Conservation (phyloP, 345 rosid genomes). For the Turritis glabra region DNA sequence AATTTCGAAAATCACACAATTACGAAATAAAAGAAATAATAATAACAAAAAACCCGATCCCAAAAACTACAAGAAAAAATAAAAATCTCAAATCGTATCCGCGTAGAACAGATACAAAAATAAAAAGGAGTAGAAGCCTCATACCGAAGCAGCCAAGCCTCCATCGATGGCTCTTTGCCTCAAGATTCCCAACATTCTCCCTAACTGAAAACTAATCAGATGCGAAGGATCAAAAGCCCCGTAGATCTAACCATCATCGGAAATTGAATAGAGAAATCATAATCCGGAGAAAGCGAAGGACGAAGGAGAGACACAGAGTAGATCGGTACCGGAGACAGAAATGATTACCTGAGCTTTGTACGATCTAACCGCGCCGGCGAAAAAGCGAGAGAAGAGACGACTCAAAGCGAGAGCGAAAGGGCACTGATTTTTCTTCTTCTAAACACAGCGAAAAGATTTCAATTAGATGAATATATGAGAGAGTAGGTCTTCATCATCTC, state of each 20-base stretch:
- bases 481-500: conserved; percentile 17
- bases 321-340: background rate
- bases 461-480: background rate
- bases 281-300: background rate
- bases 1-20: conserved; percentile 17
- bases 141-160: conserved; percentile 41
- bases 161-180: conserved; percentile 54
- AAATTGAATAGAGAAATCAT: background rate
- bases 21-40: background rate
- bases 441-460: conserved; percentile 5
- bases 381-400: conserved; percentile 25
- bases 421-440: background rate
- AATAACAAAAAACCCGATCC: background rate
- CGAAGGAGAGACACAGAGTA: background rate
- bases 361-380: conserved; percentile 34
- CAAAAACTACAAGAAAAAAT: background rate
- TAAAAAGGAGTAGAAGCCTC: background rate
- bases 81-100: conserved; percentile 6
- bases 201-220: background rate
- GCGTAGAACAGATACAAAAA: background rate
- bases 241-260: conserved; percentile 26
- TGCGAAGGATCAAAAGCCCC: conserved; percentile 4
- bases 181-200: conserved; percentile 62
- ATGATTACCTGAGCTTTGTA: conserved; percentile 8
- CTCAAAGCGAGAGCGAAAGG: conserved; percentile 41